Conservation (phyloP, 768 basidiomycete genomes). For the Sutorius australiensis region DNA sequence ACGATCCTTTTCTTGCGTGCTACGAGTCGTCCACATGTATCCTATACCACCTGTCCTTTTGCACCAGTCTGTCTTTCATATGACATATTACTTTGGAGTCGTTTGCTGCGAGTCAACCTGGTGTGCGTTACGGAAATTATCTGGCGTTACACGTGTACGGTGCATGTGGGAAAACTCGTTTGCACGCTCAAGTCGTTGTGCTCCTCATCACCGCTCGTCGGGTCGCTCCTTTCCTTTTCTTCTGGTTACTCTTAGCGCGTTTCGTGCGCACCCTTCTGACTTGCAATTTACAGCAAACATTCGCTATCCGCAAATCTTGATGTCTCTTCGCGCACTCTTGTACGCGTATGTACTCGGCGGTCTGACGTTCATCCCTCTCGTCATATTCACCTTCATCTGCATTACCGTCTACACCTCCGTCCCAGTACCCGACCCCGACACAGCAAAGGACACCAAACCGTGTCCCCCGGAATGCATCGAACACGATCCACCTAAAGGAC, state of each 20-base stretch:
- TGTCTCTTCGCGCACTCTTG: conserved; percentile 68
- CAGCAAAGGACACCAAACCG: conserved; percentile 37
- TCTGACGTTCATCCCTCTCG: conserved; percentile 81
- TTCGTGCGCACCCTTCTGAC: neutral
- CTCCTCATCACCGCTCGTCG: neutral
- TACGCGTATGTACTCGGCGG: conserved; percentile 90
- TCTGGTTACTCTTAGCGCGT: neutral
- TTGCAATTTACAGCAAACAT: neutral
- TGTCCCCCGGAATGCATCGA: conserved; percentile 11
- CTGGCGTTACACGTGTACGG: conserved; percentile 8
- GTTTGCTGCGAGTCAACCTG: conserved; percentile 6
- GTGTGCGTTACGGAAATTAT: conserved; percentile 13
- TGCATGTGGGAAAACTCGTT: conserved; percentile 12
- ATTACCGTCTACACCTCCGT: conserved; percentile 79
- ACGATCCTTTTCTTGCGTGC: neutral
- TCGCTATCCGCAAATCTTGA: neutral
- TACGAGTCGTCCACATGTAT: neutral
- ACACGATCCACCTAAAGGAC: conserved; percentile 27
- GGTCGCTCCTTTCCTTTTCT: neutral
- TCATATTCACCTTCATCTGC: conserved; percentile 55
- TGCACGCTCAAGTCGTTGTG: neutral
- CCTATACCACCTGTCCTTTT: neutral
- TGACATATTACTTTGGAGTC: neutral
- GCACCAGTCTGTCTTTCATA: neutral
- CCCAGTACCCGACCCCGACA: conserved; percentile 61